Base-by-base conservation (phyloP, 2,329 filamentous ascomycete genomes). In the Xylogone sp. region DNA sequence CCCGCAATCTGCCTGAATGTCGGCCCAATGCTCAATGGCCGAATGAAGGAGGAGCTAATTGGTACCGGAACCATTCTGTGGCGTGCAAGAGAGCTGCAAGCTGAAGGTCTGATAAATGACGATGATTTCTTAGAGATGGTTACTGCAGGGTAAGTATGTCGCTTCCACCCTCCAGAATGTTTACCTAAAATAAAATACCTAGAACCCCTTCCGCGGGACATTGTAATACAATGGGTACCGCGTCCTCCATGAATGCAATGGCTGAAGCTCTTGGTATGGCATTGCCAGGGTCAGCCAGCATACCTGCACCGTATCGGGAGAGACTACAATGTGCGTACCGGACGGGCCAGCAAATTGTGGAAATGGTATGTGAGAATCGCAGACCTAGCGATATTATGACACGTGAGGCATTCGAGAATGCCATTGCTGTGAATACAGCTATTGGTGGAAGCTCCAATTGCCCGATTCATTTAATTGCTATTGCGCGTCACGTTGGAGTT, bases 371-470 rank as follows among this genome's bases (percentile, higher is more conserved):
- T 21, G 61, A 67, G 21, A 73, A 79, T 59, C 67, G 71, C 24
- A 76, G 74, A 53, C 78, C 78, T 2, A 76, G 71, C 55, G 77
- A 81, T 52, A 75, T 81, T 58, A 72, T 81, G 72, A 81, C 77
- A 1, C 68, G 76, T 3, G 63, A 74, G 51, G 76, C 78, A 1
- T 81, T 82, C 51, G 77, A 81, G 63, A 82, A 81, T 53, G 77
- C 75, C 6, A 77, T 82, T 22, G 74, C 75, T 5, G 71, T 71
- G 42, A 80, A 79, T 54, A 77, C 75, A 1, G 77, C 78, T 19
- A 78, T 81, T 49, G 78, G 78, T 21, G 78, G 78, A 13, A 78
- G 75, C 55, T 80, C 78, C 3, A 82, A 82, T 54, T 77, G 78
- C 0, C 77, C 77, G 0, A 79, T 82, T 46, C 78, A 81, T 59